Conservation (phyloP, 495 filamentous ascomycete species). For the Darksidea phi region DNA sequence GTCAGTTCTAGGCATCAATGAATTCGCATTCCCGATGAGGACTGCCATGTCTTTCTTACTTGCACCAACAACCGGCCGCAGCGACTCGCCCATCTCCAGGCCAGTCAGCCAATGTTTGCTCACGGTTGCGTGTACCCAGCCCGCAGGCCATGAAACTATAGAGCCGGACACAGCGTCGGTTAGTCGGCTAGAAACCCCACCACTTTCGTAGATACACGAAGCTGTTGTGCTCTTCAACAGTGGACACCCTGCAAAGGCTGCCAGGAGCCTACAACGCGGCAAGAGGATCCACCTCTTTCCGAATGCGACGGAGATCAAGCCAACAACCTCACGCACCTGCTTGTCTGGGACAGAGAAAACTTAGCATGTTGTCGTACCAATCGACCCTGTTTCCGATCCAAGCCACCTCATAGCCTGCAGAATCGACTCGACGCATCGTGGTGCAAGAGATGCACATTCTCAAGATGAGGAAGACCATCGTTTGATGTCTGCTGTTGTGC, state of each 20-base stretch:
- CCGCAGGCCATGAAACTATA: constrained; percentile 13
- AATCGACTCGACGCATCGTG: constrained; percentile 9
- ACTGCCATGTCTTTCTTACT: not conserved
- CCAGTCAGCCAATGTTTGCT: constrained; percentile 3
- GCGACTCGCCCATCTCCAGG: not conserved
- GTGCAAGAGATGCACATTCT: constrained; percentile 5
- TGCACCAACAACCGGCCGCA: not conserved
- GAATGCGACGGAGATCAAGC: not conserved
- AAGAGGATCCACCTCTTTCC: not conserved
- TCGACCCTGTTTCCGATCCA: constrained; percentile 11
- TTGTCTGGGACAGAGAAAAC: not conserved
- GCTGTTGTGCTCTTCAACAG: constrained; percentile 6
- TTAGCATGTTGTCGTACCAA: constrained; percentile 14
- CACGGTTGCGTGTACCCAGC: not conserved
- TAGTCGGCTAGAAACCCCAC: not conserved
- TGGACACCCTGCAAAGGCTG: not conserved
- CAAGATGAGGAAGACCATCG: not conserved
- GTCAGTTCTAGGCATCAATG: not conserved
- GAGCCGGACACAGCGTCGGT: constrained; percentile 14
- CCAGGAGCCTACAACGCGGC: not conserved
- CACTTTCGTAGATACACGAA: not conserved
- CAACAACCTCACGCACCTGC: not conserved
- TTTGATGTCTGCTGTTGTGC: constrained; percentile 1
- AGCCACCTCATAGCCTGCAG: constrained; percentile 21
- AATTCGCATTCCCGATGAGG: not conserved